Base-by-base conservation (phyloP, 805 yeast species). In the Wickerhamiella siamensis region DNA sequence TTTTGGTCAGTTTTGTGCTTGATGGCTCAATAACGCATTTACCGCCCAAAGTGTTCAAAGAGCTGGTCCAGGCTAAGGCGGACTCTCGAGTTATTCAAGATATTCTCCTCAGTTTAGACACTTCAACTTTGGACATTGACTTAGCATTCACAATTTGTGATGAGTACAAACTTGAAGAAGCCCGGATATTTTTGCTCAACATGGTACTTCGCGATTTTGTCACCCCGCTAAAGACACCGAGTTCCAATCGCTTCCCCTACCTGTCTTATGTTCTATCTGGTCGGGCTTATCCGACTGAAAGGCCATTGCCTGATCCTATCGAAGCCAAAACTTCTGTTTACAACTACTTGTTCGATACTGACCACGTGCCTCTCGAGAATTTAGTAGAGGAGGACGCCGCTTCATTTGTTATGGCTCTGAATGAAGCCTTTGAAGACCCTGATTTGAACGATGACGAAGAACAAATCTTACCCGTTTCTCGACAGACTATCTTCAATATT, bases 381-480 rank as follows among this genome's bases (percentile, higher is more conserved):
- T 16, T 47, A 15, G 34, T 44, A 3, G 31, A 17, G 1, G 8
- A 16, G 4, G 43, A 52, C 36, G 43, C 49, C 18, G 36, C 29
- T n/a, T 71, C 70, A 31, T 71, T 78, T 60, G 67, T 87, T 29
- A 65, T 78, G 0, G 71, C 82, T 15, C 57, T 91, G 44, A 79
- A 84, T 57, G 94, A 82, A 56, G 79, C 81, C 6, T 77, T 88
- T 54, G 96, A 88, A 55, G 94, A 84, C 55, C 62, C 80, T 0
- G 65, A 72, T 33, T 58, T 88, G 43, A 83, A 86, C 56, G 84
- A 76, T 17, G 76, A 74, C 36, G 56, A 48, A 16, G 45, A 44
- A 17, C 19, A n/a, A 8, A 21, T 16, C 12, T 31, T 29, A 43
- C 34, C 62, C 43, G 66, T 81, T 4, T 79, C 67, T 46, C 65